phyloP scores from a whole-genome alignment of 2,329 filamentous ascomycete species.

The Aspergillus pseudoterreus region DNA sequence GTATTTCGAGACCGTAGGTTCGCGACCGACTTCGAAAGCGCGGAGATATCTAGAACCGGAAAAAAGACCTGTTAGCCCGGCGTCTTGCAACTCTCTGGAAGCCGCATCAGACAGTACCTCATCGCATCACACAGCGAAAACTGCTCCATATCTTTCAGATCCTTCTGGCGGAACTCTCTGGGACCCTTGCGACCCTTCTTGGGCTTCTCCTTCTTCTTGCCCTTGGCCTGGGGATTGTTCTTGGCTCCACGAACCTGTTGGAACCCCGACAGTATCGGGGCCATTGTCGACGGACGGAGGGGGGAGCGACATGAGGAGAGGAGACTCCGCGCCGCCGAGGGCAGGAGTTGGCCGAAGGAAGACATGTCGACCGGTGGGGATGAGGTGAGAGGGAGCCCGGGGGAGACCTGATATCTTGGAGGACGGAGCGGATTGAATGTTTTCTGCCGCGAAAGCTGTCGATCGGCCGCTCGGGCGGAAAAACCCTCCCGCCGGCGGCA shows the following conservation, averaged over 20 bases:
- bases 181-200: slow-evolving; percentile 62
- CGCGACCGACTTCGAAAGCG: slow-evolving; percentile 83
- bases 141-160: slow-evolving; percentile 64
- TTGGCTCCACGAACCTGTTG: slow-evolving; percentile 37
- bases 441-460: slow-evolving; percentile 31
- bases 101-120: slow-evolving; percentile 49
- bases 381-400: not conserved
- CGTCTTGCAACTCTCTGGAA: slow-evolving; percentile 9
- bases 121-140: slow-evolving; percentile 90
- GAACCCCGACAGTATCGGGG: slow-evolving; percentile 27
- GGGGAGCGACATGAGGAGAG: slow-evolving; percentile 30
- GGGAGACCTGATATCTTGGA: slow-evolving; percentile 1
- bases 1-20: slow-evolving; percentile 74
- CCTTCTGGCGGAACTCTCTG: slow-evolving; percentile 60
- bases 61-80: slow-evolving; percentile 10
- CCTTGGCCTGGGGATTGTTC: slow-evolving; percentile 33
- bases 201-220: slow-evolving; percentile 54
- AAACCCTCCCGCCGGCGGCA: slow-evolving; percentile 27
- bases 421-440: slow-evolving; percentile 22
- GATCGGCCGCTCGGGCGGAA: slow-evolving; percentile 22
- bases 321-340: slow-evolving; percentile 31
- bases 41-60: slow-evolving; percentile 68
- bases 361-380: slow-evolving; percentile 25
- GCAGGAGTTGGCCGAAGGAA: slow-evolving; percentile 31
- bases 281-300: slow-evolving; percentile 28